A percentile compares a stretch with the other conserved stretches of the same genome.
These are phyloP conservation scores for Zoysia matrella DNA, from an alignment of 202 grass and related monocot genomes.

Conservation along the genomic window DNA sequence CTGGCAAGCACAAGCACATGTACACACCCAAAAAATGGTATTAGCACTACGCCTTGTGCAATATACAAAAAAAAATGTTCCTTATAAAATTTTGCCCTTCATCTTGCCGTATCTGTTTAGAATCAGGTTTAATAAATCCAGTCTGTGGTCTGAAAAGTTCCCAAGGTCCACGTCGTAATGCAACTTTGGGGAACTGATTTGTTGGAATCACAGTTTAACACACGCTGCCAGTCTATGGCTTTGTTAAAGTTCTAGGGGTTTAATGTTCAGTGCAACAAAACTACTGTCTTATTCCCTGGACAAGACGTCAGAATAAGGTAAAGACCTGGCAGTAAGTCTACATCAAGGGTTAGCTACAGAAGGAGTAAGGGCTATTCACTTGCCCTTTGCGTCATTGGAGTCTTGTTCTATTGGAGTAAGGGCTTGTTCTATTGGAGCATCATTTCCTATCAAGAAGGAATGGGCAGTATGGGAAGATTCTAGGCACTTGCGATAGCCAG, in stretches of 20 bases:
- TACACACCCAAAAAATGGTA: background rate
- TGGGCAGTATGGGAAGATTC: conserved; percentile 14
- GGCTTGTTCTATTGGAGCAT: background rate
- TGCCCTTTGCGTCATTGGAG: conserved; percentile 13
- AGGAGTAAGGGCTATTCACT: conserved; percentile 26
- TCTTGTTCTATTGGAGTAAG: background rate
- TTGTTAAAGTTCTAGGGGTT: background rate
- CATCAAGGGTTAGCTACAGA: conserved; percentile 34
- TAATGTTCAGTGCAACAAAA: conserved; percentile 23
- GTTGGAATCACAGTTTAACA: background rate
- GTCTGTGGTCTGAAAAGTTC: background rate
- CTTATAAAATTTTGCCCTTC: background rate
- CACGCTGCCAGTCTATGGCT: background rate
- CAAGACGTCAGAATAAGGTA: conserved; percentile 42
- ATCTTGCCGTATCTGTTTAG: background rate
- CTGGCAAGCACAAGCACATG: conserved; percentile 14
- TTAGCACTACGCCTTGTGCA: background rate
- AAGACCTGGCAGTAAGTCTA: conserved; percentile 43
- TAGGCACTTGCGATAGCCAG: conserved; percentile 13
- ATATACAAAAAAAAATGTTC: background rate
- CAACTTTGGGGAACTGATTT: conserved; percentile 18
- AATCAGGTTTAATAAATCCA: background rate
- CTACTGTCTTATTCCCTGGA: conserved; percentile 26
- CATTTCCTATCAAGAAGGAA: conserved; percentile 23
- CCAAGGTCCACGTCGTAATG: background rate